phyloP scores from a whole-genome alignment of 2,329 filamentous ascomycete genomes.

The Metarhizium sp. region DNA sequence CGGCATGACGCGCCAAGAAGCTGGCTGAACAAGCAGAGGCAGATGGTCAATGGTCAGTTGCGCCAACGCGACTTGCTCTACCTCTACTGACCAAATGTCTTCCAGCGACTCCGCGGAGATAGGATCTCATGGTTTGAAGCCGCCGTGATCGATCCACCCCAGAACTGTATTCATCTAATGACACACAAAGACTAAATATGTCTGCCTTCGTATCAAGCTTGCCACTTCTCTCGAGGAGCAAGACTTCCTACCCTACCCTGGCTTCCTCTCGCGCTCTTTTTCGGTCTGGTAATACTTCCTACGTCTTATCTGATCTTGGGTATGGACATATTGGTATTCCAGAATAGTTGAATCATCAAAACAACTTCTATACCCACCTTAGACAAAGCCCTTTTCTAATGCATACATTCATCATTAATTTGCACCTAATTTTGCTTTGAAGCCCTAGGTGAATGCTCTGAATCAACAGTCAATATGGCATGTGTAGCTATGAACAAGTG shows the following conservation, averaged over 20 bases:
- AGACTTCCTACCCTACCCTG: not conserved
- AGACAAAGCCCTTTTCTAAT: not conserved
- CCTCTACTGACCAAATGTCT: conserved; percentile 30
- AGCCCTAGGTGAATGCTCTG: no score
- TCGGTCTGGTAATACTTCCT: not conserved
- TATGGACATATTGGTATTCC: not conserved
- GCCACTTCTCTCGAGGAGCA: not conserved
- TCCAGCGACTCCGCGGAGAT: conserved; percentile 37
- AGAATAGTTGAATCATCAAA: not conserved
- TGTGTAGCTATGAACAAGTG: no score
- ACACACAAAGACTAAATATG: not conserved
- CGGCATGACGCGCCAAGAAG: conserved; percentile 67
- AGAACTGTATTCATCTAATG: not conserved
- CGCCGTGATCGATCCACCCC: conserved; percentile 1
- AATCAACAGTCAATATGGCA: no score
- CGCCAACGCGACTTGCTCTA: conserved; percentile 32
- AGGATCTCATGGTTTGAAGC: conserved; percentile 27
- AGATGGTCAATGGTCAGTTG: conserved; percentile 53
- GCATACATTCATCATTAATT: not conserved
- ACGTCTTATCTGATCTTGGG: not conserved
- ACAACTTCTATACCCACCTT: not conserved
- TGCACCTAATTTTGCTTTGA: not conserved
- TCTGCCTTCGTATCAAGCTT: not conserved
- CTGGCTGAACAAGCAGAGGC: conserved; percentile 77
- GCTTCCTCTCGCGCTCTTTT: not conserved